Base-by-base conservation (phyloP, 2,329 filamentous ascomycete species). In the Fusarium sp. region DNA sequence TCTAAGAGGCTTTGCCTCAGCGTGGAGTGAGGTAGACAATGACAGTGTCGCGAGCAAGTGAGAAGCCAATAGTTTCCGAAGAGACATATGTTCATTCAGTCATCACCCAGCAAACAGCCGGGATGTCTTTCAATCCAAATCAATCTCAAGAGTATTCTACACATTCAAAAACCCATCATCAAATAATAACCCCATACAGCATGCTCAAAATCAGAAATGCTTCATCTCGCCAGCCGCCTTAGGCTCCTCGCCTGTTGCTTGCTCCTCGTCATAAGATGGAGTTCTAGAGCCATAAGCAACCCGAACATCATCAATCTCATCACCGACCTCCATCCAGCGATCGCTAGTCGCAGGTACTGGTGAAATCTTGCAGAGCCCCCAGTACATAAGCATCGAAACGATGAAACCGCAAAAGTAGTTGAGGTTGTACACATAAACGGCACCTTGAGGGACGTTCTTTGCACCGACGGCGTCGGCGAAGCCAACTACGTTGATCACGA, bases 371-470 rank as follows among this genome's bases (percentile, higher is more conserved):
- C 91, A 94, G 2, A 97, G 83, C 0, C 78, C 56, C 82, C 88
- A 97, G 80, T 98, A 98, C 9, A 90, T 80, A 0, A 68, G 76
- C 1, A 83, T 83, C 0, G 93, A 87, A 13, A 97, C 87, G 46
- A 93, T 83, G 76, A 97, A 94, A 0, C 94, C 94, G 43, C 87
- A 87, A 78, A 98, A 97, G 83, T 94, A 98, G 80, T 97, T 97
- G 73, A 98, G 76, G 70, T 94, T 92, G 83, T 97, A 98, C 62
- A 98, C 89, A 76, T 97, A 97, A 1, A 87, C 89, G 3, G 95
- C 94, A 1, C 91, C 94, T 7, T 88, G 83, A 1, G 95, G 94
- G 0, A 97, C 93, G 3, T 82, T 68, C 19, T 75, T 77, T 17
- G 62, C 62, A 1, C 93, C 93, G 26, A 97, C 87, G 0, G 92